These are phyloP conservation scores for Medakamo hakoo DNA, from an alignment of 139 green algal genomes.

Conservation along the genomic window DNA sequence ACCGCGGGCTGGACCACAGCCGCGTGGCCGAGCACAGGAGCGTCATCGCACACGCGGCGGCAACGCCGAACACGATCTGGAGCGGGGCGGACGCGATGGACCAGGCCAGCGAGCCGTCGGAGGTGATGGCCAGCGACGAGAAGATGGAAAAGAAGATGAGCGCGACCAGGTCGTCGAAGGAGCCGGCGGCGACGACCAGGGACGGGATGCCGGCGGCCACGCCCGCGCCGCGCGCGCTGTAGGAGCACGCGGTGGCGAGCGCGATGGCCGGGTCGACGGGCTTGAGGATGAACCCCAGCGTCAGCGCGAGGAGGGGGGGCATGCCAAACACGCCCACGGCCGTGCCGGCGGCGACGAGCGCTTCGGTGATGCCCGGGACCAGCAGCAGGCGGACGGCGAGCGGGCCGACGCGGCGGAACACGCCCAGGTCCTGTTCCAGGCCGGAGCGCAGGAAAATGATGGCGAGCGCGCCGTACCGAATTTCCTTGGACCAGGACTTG, in stretches of 20 bases:
- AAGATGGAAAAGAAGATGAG: constrained; percentile 67
- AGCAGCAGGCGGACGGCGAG: neutral
- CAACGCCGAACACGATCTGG: neutral
- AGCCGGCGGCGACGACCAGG: constrained; percentile 61
- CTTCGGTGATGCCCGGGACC: constrained; percentile 21
- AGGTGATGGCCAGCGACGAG: constrained; percentile 28
- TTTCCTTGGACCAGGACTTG: constrained; percentile 36
- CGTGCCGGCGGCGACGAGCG: constrained; percentile 38
- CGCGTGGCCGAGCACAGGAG: neutral
- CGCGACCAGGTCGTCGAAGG: constrained; percentile 75
- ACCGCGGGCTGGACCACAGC: neutral
- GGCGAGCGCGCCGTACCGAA: constrained; percentile 44
- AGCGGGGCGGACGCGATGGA: neutral
- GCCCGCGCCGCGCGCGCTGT: constrained; percentile 50
- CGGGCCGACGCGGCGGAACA: neutral
- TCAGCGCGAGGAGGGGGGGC: constrained; percentile 17
- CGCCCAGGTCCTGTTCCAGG: constrained; percentile 51
- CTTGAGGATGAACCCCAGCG: constrained; percentile 72
- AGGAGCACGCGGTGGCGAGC: constrained; percentile 63
- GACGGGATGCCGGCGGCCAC: constrained; percentile 53
- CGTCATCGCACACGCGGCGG: neutral
- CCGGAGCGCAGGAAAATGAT: constrained; percentile 70
- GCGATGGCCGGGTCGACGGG: constrained; percentile 65
- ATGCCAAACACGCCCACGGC: constrained; percentile 4
- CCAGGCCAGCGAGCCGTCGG: neutral